These are phyloP conservation scores for Hypoxylon crocopeplum DNA, from an alignment of 495 filamentous ascomycete genomes.

Conservation along the genomic window DNA sequence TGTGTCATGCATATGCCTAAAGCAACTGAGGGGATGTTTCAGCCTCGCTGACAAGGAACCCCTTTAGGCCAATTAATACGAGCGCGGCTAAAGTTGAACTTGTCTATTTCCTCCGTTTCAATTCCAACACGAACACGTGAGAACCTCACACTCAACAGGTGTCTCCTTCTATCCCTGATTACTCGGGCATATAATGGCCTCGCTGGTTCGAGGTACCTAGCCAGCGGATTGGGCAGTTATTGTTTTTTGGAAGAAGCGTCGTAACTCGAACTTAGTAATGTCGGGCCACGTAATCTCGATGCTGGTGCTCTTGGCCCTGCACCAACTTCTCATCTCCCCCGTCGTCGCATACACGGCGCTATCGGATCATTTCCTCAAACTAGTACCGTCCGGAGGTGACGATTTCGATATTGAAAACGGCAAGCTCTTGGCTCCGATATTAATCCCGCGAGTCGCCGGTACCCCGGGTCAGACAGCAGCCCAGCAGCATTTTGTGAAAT, in stretches of 20 bases:
- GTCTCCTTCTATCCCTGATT: background rate
- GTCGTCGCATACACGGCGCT: slow-evolving; percentile 71
- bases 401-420: slow-evolving; percentile 85
- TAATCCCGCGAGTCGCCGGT: slow-evolving; percentile 89
- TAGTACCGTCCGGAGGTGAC: slow-evolving; percentile 69
- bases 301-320: slow-evolving; percentile 36
- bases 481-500: slow-evolving; percentile 81
- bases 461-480: slow-evolving; percentile 77
- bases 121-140: slow-evolving; percentile 7
- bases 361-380: slow-evolving; percentile 71
- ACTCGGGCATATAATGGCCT: slow-evolving; percentile 26
- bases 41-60: slow-evolving; percentile 32
- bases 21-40: too few relatives aligned
- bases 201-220: slow-evolving; percentile 39
- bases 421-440: slow-evolving; percentile 82
- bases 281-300: slow-evolving; percentile 32
- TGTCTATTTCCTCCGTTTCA: slow-evolving; percentile 24
- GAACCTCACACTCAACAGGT: background rate
- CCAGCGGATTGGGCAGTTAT: slow-evolving; percentile 30
- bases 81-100: slow-evolving; percentile 36
- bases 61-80: slow-evolving; percentile 8
- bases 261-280: slow-evolving; percentile 23
- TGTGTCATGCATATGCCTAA: too few relatives aligned
- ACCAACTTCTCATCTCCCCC: slow-evolving; percentile 46
- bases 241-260: too few relatives aligned